A percentile compares a stretch with the other conserved stretches of the same genome.
Evolutionary conservation across 352 stramenopile species (phyloP).

Genomic region (Blastocystis sp.): DNA sequence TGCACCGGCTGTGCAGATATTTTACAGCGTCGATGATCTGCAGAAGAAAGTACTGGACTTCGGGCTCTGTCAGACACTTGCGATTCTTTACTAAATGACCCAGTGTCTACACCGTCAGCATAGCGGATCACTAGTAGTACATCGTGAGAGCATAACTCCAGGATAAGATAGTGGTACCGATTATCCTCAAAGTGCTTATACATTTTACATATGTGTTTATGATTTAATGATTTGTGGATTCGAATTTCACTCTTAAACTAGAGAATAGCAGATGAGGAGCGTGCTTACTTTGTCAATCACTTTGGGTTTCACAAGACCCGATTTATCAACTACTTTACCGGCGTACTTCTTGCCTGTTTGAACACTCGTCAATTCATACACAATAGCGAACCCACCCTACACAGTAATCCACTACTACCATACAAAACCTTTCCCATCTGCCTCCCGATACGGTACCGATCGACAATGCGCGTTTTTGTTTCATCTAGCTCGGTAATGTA

Average conservation of each 20-base stretch:
- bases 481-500: constrained; percentile 57
- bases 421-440: constrained; percentile 22
- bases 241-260: constrained; percentile 64
- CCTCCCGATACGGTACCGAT: constrained; percentile 33
- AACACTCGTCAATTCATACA: constrained; percentile 54
- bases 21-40: constrained; percentile 79
- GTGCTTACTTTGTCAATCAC: constrained; percentile 19
- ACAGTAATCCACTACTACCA: neutral
- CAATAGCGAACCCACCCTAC: constrained; percentile 45
- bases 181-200: constrained; percentile 86
- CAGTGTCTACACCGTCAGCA: constrained; percentile 74
- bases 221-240: constrained; percentile 71
- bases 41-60: constrained; percentile 63
- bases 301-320: neutral
- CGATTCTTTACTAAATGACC: constrained; percentile 65
- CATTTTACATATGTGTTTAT: constrained; percentile 89
- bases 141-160: constrained; percentile 79
- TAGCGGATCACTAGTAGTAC: constrained; percentile 77
- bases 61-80: constrained; percentile 62
- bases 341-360: constrained; percentile 46
- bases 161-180: constrained; percentile 78
- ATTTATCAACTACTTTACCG: constrained; percentile 45
- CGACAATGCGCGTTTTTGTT: constrained; percentile 33
- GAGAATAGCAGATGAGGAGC: neutral
- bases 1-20: constrained; percentile 81